Percentiles rank a stretch among this genome's conserved stretches.
These are phyloP conservation scores for Pichia sp. DNA, from an alignment of 1,139 yeast genomes.

Conservation along the genomic window DNA sequence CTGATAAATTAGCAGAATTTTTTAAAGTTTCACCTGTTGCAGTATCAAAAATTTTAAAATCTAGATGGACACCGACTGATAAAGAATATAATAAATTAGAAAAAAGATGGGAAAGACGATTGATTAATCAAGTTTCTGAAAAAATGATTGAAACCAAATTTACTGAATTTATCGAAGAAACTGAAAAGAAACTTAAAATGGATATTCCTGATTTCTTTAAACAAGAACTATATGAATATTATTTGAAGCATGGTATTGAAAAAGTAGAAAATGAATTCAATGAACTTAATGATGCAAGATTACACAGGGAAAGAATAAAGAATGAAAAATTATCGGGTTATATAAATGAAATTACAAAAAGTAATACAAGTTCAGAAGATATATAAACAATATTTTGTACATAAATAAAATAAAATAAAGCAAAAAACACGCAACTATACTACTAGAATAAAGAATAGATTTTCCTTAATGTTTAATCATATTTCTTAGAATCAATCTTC, in stretches of 20 bases:
- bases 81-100: constrained; percentile 36
- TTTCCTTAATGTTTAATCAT: too few species aligned
- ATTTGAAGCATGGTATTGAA: constrained; percentile 20
- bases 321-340: constrained; percentile 9
- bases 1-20: constrained; percentile 55
- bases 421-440: too few species aligned
- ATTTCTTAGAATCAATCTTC: not conserved
- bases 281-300: constrained; percentile 21
- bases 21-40: constrained; percentile 80
- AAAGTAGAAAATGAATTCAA: constrained; percentile 21
- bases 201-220: constrained; percentile 27
- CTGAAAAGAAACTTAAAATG: constrained; percentile 26
- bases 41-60: constrained; percentile 67
- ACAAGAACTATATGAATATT: constrained; percentile 21
- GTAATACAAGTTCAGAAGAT: not conserved
- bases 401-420: not conserved
- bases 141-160: constrained; percentile 21
- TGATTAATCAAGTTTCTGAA: constrained; percentile 18
- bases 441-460: too few species aligned
- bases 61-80: constrained; percentile 66
- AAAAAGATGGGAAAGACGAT: constrained; percentile 22
- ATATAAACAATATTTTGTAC: not conserved
- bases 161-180: constrained; percentile 22
- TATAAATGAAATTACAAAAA: not conserved
- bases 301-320: constrained; percentile 16